phyloP scores from a whole-genome alignment of 2,329 filamentous ascomycete species.

The Sphaerostilbella broomeana region DNA sequence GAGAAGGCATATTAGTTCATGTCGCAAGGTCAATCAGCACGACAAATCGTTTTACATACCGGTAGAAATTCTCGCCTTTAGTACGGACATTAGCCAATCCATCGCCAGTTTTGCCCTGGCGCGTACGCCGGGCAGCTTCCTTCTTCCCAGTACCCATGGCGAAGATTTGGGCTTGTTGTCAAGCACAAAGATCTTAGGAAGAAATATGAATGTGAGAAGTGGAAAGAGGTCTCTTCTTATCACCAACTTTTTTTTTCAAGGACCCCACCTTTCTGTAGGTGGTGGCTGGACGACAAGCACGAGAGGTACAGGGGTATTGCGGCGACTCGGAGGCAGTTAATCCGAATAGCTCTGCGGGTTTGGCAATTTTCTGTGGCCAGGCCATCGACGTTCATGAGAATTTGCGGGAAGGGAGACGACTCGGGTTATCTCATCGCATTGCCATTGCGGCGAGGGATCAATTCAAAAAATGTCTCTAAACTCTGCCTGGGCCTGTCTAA shows the following conservation, averaged over 20 bases:
- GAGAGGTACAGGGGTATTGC: conserved; percentile 1
- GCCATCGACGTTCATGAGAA: too few relatives aligned
- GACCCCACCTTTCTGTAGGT: conserved; percentile 13
- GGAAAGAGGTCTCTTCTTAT: conserved; percentile 13
- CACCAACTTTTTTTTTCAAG: conserved; percentile 13
- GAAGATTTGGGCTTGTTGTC: conserved; percentile 18
- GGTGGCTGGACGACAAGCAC: conserved; percentile 7
- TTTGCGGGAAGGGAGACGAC: too few relatives aligned
- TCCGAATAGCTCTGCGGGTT: conserved; percentile 7
- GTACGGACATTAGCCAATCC: conserved; percentile 85
- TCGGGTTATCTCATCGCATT: conserved; percentile 1
- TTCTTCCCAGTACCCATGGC: conserved; percentile 88
- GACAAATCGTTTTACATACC: conserved; percentile 39
- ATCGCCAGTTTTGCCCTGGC: conserved; percentile 78
- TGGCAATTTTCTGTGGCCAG: conserved; percentile 14
- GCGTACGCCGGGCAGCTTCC: conserved; percentile 72
- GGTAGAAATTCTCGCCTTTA: conserved; percentile 99
- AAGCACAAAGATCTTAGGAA: conserved; percentile 11
- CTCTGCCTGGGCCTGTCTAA: conserved; percentile 20
- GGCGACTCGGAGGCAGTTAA: conserved; percentile 4
- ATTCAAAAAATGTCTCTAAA: conserved; percentile 25
- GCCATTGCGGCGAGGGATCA: background rate
- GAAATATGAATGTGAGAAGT: conserved; percentile 20
- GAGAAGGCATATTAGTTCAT: conserved; percentile 1
- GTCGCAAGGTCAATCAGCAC: background rate